phyloP scores from a whole-genome alignment of 768 basidiomycete species.

The Exidia glandulosa region DNA sequence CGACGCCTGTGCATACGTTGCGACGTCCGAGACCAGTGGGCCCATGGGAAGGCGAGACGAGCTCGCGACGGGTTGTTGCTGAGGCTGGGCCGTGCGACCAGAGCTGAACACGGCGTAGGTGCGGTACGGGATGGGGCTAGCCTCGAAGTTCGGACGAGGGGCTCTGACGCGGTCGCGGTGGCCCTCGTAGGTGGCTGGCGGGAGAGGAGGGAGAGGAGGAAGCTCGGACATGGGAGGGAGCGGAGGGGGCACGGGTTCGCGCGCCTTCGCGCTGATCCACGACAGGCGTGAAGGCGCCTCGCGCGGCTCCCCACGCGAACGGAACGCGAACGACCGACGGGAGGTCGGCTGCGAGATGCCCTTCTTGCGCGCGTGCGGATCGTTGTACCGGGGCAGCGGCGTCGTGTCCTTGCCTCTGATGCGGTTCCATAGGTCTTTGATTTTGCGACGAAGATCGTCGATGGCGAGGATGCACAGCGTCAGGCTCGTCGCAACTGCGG shows the following conservation, averaged over 20 bases:
- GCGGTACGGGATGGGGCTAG: too few species aligned
- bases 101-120: too few species aligned
- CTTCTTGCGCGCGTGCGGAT: background rate
- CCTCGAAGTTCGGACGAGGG: too few species aligned
- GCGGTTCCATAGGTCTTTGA: too few species aligned
- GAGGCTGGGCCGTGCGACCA: too few species aligned
- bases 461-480: too few species aligned
- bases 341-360: background rate
- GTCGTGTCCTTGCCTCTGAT: too few species aligned
- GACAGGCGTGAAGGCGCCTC: background rate
- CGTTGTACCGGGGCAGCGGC: background rate
- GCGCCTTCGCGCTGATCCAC: background rate
- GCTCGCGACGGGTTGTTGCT: too few species aligned
- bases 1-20: too few species aligned
- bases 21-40: background rate
- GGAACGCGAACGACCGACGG: background rate
- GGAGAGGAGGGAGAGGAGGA: background rate
- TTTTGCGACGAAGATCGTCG: too few species aligned
- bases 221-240: too few species aligned
- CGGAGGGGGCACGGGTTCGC: background rate
- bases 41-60: background rate
- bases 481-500: background rate
- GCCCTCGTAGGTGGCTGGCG: background rate
- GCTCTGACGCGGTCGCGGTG: too few species aligned
- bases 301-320: background rate